Percentiles rank a stretch among this genome's conserved stretches.
These are phyloP conservation scores for Ophiognomonia clavigignenti-juglandacearum DNA, from an alignment of 2,329 filamentous ascomycete species.

Conservation along the genomic window DNA sequence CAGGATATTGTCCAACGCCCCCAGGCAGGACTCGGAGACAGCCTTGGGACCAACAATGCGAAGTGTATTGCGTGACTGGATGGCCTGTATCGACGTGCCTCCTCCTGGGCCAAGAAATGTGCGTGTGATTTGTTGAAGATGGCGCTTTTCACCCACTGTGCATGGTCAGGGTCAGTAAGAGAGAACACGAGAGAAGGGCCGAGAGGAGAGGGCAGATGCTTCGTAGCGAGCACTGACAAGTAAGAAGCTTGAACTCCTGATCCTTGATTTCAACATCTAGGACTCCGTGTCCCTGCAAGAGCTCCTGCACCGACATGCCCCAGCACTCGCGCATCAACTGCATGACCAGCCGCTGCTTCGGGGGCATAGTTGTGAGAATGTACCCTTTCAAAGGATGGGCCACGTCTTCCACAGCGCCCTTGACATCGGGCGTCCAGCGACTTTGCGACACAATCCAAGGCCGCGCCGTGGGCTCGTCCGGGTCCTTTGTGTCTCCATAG, in stretches of 20 bases:
- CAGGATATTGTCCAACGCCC: conserved; percentile 28
- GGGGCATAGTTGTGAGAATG: conserved; percentile 20
- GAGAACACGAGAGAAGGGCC: background rate
- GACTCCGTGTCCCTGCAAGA: conserved; percentile 37
- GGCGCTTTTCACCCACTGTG: conserved; percentile 31
- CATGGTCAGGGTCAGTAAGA: background rate
- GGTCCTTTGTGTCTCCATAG: background rate
- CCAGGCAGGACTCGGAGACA: conserved; percentile 30
- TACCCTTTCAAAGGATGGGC: conserved; percentile 26
- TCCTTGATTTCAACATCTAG: conserved; percentile 34
- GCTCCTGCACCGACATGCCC: conserved; percentile 43
- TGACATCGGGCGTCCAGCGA: conserved; percentile 37
- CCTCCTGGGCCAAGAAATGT: conserved; percentile 26
- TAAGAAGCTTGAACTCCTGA: conserved; percentile 38
- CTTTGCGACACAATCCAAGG: conserved; percentile 36
- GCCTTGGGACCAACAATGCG: conserved; percentile 32
- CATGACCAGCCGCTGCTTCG: conserved; percentile 37
- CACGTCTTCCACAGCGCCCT: conserved; percentile 15
- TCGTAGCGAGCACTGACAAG: conserved; percentile 30
- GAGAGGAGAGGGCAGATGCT: background rate
- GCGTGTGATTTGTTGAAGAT: conserved; percentile 27
- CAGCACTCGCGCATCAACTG: conserved; percentile 45
- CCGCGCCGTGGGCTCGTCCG: background rate
- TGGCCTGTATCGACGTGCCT: conserved; percentile 31
- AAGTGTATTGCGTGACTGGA: conserved; percentile 24